Base-by-base conservation (phyloP, 1,139 yeast genomes). In the Candida sanyaensis region DNA sequence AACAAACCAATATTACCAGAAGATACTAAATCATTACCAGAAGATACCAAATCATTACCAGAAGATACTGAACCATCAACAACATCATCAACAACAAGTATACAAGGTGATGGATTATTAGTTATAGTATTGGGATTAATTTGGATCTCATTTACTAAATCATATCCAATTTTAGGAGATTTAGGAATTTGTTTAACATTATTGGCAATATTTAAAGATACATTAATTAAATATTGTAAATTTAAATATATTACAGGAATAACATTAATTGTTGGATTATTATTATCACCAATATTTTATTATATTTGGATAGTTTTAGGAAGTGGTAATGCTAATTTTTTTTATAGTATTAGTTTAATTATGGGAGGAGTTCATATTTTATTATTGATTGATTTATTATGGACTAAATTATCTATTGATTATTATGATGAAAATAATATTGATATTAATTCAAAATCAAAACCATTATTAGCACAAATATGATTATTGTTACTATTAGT, bases 231-330 rank as follows among this genome's bases (percentile, higher is more conserved):
- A 4, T 64, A 69, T 48, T 66, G 75, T 53, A 68, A 66, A 48
- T 66, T 63, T 55, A 60, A 65, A 43, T 61, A 57, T 60, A 65
- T 66, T 59, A 70, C 64, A 3, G 73, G 71, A 0, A 60, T 80
- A 31, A 65, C 86, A 2, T 56, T 73, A 33, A 54, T 73, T 27
- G 66, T 72, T 17, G 59, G 69, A 36, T 60, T 73, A 47, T 57
- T 74, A 2, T 75, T 93, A 43, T 84, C 96, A 2, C 98, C 98
- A 0, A 85, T 91, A 9, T 93, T 93, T 64, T 91, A 91, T 71
- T 91, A 90, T 64, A 79, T 95, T 54, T 93, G 99, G 99, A 89
- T 93, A 55, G 88, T 87, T 47, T 76, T 90, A 51, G 97, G 97
- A 11, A 90, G 95, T 29, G 99, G 98, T 26, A 93, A 93, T 69